phyloP scores from a whole-genome alignment of 441 rosid genomes.

The Isatis lusitanica region DNA sequence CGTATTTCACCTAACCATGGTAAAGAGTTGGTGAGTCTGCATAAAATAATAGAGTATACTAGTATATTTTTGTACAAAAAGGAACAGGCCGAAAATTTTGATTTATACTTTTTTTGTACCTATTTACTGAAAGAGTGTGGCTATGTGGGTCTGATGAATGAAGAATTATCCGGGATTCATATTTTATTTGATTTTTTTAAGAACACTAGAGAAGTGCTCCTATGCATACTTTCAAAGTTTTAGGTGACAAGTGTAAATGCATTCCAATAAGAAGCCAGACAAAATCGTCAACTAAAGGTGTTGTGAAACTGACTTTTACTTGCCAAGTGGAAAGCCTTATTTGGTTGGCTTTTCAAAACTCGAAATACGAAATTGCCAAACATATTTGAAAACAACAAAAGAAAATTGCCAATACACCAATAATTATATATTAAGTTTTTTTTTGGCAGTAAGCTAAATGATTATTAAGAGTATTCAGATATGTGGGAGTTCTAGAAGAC shows the following conservation, averaged over 20 bases:
- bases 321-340: background rate
- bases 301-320: slow-evolving; percentile 25
- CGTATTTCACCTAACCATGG: slow-evolving; percentile 32
- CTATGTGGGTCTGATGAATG: slow-evolving; percentile 35
- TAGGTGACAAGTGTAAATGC: slow-evolving; percentile 28
- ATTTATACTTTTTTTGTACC: background rate
- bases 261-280: slow-evolving; percentile 13
- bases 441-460: background rate
- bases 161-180: slow-evolving; percentile 5
- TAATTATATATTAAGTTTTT: background rate
- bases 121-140: slow-evolving; percentile 26
- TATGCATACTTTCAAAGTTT: background rate
- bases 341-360: background rate
- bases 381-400: background rate
- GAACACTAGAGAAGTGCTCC: slow-evolving; percentile 9
- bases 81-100: background rate
- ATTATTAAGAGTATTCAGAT: background rate
- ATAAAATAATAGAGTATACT: background rate
- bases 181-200: background rate
- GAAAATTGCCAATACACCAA: background rate
- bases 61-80: too few species aligned
- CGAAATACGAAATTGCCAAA: background rate
- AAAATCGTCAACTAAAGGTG: slow-evolving; percentile 30
- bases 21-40: slow-evolving; percentile 39
- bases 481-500: slow-evolving; percentile 26